A percentile compares a stretch with the other conserved stretches of the same genome.
phyloP scores from a whole-genome alignment of 768 basidiomycete species.

The Hysterangium stoloniferum region DNA sequence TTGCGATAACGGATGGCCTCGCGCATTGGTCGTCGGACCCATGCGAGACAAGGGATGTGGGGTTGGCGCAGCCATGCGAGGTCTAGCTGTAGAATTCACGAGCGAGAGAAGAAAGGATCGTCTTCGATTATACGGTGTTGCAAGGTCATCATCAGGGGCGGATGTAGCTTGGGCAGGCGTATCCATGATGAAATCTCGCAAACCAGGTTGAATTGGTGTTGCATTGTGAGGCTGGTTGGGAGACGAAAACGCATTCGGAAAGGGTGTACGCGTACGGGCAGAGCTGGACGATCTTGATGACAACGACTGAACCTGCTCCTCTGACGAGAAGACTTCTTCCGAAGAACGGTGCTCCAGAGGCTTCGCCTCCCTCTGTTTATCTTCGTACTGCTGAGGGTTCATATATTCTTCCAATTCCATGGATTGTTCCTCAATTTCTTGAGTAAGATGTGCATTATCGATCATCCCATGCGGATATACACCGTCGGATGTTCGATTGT shows the following conservation, averaged over 20 bases:
- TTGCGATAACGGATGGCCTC: slow-evolving; percentile 62
- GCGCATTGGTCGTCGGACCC: slow-evolving; percentile 56
- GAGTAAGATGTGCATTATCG: not conserved
- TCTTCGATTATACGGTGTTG: slow-evolving; percentile 67
- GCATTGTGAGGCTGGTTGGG: not conserved
- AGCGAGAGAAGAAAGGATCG: slow-evolving; percentile 78
- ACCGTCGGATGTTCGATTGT: too few relatives aligned
- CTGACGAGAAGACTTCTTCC: slow-evolving; percentile 8
- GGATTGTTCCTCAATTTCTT: not conserved
- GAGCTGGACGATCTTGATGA: not conserved
- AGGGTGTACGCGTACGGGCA: slow-evolving; percentile 3
- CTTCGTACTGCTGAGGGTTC: not conserved
- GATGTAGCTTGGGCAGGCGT: slow-evolving; percentile 19
- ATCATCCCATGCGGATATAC: not conserved
- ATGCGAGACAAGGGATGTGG: slow-evolving; percentile 46
- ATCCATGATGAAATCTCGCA: slow-evolving; percentile 27
- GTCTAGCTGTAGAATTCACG: slow-evolving; percentile 75
- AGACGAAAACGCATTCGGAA: slow-evolving; percentile 8
- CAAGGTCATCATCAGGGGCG: slow-evolving; percentile 27
- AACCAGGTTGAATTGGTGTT: slow-evolving; percentile 29
- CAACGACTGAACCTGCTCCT: slow-evolving; percentile 1
- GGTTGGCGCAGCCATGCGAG: slow-evolving; percentile 57
- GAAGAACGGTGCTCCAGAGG: not conserved
- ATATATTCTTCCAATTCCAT: not conserved
- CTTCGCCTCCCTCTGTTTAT: not conserved